phyloP scores from a whole-genome alignment of 345 rosid genomes.

The Euphorbia peplus region DNA sequence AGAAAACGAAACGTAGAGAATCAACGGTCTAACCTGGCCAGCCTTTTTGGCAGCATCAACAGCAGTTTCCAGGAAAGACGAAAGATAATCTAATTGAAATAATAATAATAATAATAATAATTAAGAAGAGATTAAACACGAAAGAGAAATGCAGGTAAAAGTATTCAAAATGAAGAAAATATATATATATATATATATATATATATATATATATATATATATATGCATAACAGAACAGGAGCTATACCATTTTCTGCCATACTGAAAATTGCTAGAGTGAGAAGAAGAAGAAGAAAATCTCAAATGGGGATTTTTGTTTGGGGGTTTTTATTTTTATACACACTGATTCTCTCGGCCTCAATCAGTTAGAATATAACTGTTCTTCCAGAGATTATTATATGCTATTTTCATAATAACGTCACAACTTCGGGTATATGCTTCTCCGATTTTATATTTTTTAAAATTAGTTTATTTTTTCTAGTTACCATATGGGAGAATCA shows the following conservation, averaged over 20 bases:
- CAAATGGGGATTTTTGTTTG: too few species aligned
- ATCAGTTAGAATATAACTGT: too few species aligned
- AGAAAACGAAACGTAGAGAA: background rate
- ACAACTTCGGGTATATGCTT: too few species aligned
- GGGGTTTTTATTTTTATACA: too few species aligned
- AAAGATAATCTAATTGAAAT: constrained; percentile 45
- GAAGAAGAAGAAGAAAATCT: constrained; percentile 7
- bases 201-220: too few species aligned
- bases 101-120: background rate
- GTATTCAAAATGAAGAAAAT: background rate
- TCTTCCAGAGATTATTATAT: too few species aligned
- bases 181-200: too few species aligned
- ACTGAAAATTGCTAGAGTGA: background rate
- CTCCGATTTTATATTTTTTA: too few species aligned
- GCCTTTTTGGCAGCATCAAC: constrained; percentile 87
- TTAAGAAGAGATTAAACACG: background rate
- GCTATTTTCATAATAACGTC: too few species aligned
- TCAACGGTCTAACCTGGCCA: constrained; percentile 50
- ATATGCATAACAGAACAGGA: background rate
- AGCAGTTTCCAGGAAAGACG: constrained; percentile 60
- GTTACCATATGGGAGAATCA: too few species aligned
- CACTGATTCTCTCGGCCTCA: too few species aligned
- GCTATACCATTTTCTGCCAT: constrained; percentile 58
- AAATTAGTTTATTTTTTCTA: too few species aligned
- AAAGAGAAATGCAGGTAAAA: constrained; percentile 12